These are phyloP conservation scores for Pichia pseudocactophila DNA, from an alignment of 805 yeast genomes.

Conservation along the genomic window DNA sequence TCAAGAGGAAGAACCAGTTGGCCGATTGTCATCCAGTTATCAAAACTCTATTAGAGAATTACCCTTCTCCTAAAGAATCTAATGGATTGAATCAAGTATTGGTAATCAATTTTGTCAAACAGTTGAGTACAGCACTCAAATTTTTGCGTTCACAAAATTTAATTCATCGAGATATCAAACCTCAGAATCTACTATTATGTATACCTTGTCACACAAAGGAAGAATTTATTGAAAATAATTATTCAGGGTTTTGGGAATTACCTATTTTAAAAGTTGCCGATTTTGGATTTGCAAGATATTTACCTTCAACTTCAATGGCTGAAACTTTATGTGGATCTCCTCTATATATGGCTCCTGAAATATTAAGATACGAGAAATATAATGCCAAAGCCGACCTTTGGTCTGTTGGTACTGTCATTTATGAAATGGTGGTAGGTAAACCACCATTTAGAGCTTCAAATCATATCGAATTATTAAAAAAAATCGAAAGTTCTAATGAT, in stretches of 20 bases:
- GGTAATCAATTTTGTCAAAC: constrained; percentile 79
- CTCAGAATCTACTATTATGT: constrained; percentile 75
- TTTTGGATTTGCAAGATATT: constrained; percentile 92
- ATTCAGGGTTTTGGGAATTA: constrained; percentile 76
- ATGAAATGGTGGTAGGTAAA: constrained; percentile 92
- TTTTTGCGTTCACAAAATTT: constrained; percentile 76
- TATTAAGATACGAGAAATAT: constrained; percentile 85
- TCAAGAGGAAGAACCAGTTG: constrained; percentile 65
- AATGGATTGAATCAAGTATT: constrained; percentile 75
- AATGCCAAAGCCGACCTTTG: constrained; percentile 96
- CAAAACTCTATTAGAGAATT: constrained; percentile 64
- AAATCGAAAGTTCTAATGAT: constrained; percentile 77
- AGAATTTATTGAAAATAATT: constrained; percentile 49
- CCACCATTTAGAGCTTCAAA: constrained; percentile 94
- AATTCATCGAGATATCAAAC: constrained; percentile 93
- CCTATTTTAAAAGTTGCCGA: constrained; percentile 93
- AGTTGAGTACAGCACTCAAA: constrained; percentile 72
- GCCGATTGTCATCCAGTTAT: constrained; percentile 70
- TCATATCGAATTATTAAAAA: constrained; percentile 80
- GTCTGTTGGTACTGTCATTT: constrained; percentile 96
- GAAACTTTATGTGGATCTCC: constrained; percentile 98
- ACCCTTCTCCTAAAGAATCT: constrained; percentile 69
- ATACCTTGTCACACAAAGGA: constrained; percentile 67
- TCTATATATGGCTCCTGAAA: constrained; percentile 97
- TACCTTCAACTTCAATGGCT: constrained; percentile 90